phyloP scores from a whole-genome alignment of 2,329 filamentous ascomycete genomes.

The Amauroascus niger region DNA sequence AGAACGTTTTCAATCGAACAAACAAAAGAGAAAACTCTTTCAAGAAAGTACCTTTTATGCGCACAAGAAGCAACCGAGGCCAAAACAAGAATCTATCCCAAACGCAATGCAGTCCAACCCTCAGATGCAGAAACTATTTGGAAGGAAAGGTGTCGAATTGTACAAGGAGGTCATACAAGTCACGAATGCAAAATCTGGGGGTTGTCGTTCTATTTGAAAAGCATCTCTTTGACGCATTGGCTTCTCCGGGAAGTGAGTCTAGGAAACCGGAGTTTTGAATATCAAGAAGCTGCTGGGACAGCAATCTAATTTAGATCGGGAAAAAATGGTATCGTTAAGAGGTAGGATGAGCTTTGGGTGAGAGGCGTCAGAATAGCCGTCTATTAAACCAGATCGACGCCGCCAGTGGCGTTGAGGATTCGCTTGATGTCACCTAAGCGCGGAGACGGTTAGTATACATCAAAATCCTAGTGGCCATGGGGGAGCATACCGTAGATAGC shows the following conservation, averaged over 20 bases:
- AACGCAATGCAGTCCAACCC: constrained; percentile 11
- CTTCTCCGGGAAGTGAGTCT: background rate
- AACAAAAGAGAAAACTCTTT: background rate
- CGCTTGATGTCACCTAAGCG: constrained; percentile 50
- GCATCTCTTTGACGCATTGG: background rate
- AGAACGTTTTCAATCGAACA: constrained; percentile 1
- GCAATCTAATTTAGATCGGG: background rate
- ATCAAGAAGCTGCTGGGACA: background rate
- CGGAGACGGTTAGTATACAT: constrained; percentile 14
- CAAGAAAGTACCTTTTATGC: constrained; percentile 8
- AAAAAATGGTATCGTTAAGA: constrained; percentile 5
- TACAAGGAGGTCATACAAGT: constrained; percentile 1
- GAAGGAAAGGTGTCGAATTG: constrained; percentile 8
- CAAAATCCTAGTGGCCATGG: background rate
- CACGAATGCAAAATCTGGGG: constrained; percentile 1
- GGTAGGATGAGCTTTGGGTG: background rate
- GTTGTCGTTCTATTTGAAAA: background rate
- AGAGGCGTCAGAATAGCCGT: constrained; percentile 9
- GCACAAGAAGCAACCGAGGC: constrained; percentile 6
- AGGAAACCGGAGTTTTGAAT: background rate
- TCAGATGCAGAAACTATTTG: constrained; percentile 5
- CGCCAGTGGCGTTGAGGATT: constrained; percentile 59
- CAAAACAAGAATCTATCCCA: constrained; percentile 14
- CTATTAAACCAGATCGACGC: constrained; percentile 58
- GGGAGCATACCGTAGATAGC: constrained; percentile 58